phyloP scores from a whole-genome alignment of 495 filamentous ascomycete species.

The Friedmanniomyces endolithicus region DNA sequence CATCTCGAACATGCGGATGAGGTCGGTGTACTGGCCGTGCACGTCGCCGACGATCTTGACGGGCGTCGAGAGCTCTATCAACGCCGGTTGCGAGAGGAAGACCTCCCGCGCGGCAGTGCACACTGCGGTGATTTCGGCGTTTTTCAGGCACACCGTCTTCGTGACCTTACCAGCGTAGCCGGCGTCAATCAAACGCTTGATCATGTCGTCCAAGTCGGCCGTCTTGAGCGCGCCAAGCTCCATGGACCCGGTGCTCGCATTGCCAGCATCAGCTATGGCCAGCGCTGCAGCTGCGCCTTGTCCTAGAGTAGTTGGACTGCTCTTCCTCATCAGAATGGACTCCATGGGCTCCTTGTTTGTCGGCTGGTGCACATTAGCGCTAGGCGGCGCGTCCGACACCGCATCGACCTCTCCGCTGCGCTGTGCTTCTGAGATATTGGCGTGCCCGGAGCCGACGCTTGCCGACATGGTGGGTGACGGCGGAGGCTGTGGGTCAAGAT shows the following conservation, averaged over 20 bases:
- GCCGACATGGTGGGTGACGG: constrained; percentile 79
- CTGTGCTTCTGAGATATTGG: constrained; percentile 68
- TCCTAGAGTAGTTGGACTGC: constrained; percentile 14
- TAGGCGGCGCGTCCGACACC: constrained; percentile 85
- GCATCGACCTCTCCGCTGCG: constrained; percentile 83
- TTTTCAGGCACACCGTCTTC: constrained; percentile 92
- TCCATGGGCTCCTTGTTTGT: constrained; percentile 49
- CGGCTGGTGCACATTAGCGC: constrained; percentile 38
- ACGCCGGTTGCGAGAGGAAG: constrained; percentile 80
- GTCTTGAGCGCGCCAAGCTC: constrained; percentile 71
- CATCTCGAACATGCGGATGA: constrained; percentile 98
- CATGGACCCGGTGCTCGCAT: constrained; percentile 30
- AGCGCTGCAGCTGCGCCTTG: constrained; percentile 15
- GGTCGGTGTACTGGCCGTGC: constrained; percentile 94
- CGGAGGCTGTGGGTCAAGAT: constrained; percentile 57
- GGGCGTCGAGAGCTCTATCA: constrained; percentile 85
- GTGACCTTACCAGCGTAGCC: constrained; percentile 94
- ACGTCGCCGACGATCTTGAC: constrained; percentile 99
- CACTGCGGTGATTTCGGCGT: constrained; percentile 90
- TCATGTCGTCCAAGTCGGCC: constrained; percentile 94
- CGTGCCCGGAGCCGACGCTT: constrained; percentile 61
- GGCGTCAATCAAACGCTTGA: constrained; percentile 83
- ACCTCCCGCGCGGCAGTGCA: constrained; percentile 77
- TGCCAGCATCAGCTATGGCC: constrained; percentile 18
- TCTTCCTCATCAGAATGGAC: constrained; percentile 74